Base-by-base conservation (phyloP, 257 asterid species). In the Perilla frutescens region DNA sequence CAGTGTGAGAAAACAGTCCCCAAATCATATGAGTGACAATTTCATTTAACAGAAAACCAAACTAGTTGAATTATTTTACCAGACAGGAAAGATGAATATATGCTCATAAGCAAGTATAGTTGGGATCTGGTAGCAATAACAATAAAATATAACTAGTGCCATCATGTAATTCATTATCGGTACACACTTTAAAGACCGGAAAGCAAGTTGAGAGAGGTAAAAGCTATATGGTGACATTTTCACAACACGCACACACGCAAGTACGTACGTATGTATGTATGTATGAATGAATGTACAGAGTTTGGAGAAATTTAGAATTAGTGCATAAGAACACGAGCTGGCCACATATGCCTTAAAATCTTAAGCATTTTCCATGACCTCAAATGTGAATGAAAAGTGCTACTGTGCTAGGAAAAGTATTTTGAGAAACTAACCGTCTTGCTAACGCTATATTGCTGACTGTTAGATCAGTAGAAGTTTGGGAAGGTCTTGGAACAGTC, bases 361-460 rank as follows among this genome's bases (percentile, higher is more conserved):
- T 15, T 54, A 54, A 70, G 73, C 67, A 55, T 73, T 66, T 64
- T 70, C 56, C 29, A 32, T 32, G 48, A 58, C 39, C 39, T 53
- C 56, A 56, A 29, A 70, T 54, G 43, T 58, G 73, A 61, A 20
- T 66, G 29, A 60, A 59, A 57, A 54, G 51, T 51, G 29, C n/a
- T n/a, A n/a, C n/a, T n/a, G n/a, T n/a, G n/a, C 15, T 43, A 7
- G 11, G 45, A 32, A 47, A 41, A 62, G 66, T 63, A 26, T 41
- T 62, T 29, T 29, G 61, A 59, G 47, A 51, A 50, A 82, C 96
- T 74, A 71, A 92, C 97, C 89, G 80, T 86, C 96, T 83, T 1
- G 87, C 49, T 77, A 85, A 75, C 20, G 85, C 92, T 82, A 85
- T 74, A 76, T 87, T 90, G 66, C 82, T 87, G 84, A 77, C 85